phyloP scores from a whole-genome alignment of 2,329 filamentous ascomycete genomes.

The Lizonia empirigonia region DNA sequence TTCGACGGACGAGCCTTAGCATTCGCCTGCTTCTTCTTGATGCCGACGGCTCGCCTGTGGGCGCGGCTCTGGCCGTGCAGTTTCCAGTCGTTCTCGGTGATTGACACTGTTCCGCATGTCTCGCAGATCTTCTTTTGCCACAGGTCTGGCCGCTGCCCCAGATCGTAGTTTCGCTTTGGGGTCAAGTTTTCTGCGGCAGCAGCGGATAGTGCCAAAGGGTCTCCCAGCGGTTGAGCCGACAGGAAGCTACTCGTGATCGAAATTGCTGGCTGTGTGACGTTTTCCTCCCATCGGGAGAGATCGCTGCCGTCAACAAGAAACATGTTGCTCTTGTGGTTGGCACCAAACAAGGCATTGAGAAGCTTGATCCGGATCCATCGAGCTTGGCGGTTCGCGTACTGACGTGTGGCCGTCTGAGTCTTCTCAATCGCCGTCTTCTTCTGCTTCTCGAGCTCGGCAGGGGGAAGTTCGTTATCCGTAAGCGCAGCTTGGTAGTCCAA shows the following conservation, averaged over 20 bases:
- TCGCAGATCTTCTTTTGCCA: constrained; percentile 69
- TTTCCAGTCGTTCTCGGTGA: constrained; percentile 63
- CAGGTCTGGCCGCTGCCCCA: constrained; percentile 50
- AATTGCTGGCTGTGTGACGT: constrained; percentile 70
- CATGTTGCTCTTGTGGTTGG: constrained; percentile 61
- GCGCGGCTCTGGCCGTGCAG: constrained; percentile 61
- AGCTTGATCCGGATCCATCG: constrained; percentile 88
- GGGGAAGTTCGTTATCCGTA: constrained; percentile 30
- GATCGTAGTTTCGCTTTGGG: constrained; percentile 59
- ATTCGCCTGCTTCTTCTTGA: constrained; percentile 36
- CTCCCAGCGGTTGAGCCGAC: constrained; percentile 56
- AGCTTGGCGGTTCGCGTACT: constrained; percentile 84
- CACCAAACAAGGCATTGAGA: constrained; percentile 67
- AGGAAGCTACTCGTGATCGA: constrained; percentile 69
- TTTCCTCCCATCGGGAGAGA: constrained; percentile 62
- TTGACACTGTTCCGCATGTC: constrained; percentile 65
- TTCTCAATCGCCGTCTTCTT: constrained; percentile 68
- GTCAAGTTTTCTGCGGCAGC: constrained; percentile 63
- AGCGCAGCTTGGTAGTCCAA: constrained; percentile 66
- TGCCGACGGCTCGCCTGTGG: constrained; percentile 53
- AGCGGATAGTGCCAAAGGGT: constrained; percentile 60
- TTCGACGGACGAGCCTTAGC: constrained; percentile 2
- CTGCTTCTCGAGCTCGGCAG: constrained; percentile 59
- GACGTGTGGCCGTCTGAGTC: constrained; percentile 81
- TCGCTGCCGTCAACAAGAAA: constrained; percentile 85